phyloP scores from a whole-genome alignment of 306 rosid species.

The peach (Prunus persica) region DNA sequence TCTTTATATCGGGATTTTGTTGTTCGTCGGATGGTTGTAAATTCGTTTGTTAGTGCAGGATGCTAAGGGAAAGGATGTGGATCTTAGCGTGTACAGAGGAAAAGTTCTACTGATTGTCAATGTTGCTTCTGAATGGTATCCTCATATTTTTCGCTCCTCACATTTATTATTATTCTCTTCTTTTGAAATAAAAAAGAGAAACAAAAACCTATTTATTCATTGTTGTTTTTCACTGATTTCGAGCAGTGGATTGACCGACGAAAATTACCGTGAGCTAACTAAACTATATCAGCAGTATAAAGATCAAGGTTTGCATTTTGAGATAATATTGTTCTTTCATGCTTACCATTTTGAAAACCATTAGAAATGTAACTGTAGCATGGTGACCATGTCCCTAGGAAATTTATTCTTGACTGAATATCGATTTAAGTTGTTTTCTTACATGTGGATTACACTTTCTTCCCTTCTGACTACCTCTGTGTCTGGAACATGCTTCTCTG shows the following conservation, averaged over 20 bases:
- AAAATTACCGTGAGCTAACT: conserved; percentile 79
- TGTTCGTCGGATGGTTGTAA: background rate
- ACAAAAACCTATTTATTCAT: background rate
- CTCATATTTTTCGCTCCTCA: background rate
- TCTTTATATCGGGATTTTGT: background rate
- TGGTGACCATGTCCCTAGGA: background rate
- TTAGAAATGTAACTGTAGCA: background rate
- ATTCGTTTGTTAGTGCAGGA: conserved; percentile 40
- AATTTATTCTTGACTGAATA: background rate
- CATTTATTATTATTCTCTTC: background rate
- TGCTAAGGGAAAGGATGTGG: conserved; percentile 55
- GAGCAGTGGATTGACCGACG: conserved; percentile 75
- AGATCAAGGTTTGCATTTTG: conserved; percentile 51
- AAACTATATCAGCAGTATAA: conserved; percentile 64
- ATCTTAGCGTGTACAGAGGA: conserved; percentile 59
- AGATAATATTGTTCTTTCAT: background rate
- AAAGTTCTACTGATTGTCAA: conserved; percentile 69
- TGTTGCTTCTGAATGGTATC: conserved; percentile 93
- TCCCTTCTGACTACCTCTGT: too few relatives aligned
- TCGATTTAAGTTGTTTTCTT: too few relatives aligned
- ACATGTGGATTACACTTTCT: too few relatives aligned
- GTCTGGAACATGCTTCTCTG: too few relatives aligned
- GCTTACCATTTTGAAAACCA: background rate
- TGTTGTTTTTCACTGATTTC: conserved; percentile 20
- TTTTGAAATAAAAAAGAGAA: background rate